Evolutionary conservation across 352 stramenopile genomes (phyloP), one percentile per base, ranked within the genome.

Genomic region (Phytophthora pistaciae): DNA sequence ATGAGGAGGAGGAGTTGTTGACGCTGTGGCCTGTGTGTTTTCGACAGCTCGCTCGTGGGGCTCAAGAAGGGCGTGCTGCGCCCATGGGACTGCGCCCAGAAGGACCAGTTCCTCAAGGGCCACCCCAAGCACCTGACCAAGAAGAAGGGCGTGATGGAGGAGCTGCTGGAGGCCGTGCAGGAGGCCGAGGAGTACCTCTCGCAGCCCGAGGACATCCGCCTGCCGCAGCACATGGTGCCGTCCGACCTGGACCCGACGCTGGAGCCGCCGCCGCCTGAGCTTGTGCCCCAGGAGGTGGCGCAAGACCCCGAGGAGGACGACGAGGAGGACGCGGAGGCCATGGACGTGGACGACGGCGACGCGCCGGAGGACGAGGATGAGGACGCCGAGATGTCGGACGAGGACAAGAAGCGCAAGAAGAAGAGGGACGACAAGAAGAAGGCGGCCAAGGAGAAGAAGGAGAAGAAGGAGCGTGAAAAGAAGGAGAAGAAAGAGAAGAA

Each of bases 161-260:
- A 89, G 0, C 75, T 95, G 2, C 21, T 66, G 1, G 63, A 78
- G 5, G 78, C 89, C 3, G 78, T 96, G 10, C 75, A 91, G 38
- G 89, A 96, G 55, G 87, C 74, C 0, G 89, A 96, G 72, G 89
- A 96, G 49, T 96, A 85, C 67, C 56, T 96, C 7, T 85, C 87
- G 3, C 84, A 90, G 63, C 82, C 88, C 0, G 86, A 95, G 54
- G 87, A 92, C 60, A 91, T 91, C 16, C 84, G 89, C 9, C 31
- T 96, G 27, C 87, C 87, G 50, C 83, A 81, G 60, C 70, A 85
- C 64, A 93, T 96, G 80, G 89, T 96, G 36, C 89, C 89, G 29
- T 96, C 89, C 14, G 89, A 96, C 60, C 59, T 96, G 56, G 87
- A 96, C 60, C 87, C 87, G 61, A 80, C 78, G 54, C 59, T 95